phyloP scores from a whole-genome alignment of 2,329 filamentous ascomycete genomes.

The Tolypocladium tropicale region DNA sequence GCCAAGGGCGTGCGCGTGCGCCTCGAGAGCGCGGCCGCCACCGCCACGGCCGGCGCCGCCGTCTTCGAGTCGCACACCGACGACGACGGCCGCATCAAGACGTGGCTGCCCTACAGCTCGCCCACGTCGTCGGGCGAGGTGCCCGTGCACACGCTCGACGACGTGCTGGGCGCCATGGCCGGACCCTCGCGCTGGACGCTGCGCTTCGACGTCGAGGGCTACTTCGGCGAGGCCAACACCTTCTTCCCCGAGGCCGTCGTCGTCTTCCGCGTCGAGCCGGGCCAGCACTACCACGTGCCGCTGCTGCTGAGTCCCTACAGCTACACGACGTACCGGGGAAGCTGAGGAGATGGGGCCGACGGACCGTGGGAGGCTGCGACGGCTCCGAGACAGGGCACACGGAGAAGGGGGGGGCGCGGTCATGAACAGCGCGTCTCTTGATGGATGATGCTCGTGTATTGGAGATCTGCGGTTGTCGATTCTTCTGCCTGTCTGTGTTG shows the following conservation, averaged over 20 bases:
- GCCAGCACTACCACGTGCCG: conserved; percentile 71
- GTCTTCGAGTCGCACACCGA: conserved; percentile 61
- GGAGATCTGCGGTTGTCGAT: not conserved
- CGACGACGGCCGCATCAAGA: conserved; percentile 61
- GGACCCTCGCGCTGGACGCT: conserved; percentile 53
- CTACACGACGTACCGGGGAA: conserved; percentile 75
- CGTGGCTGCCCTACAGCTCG: conserved; percentile 53
- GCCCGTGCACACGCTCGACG: conserved; percentile 46
- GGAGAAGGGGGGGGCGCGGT: not conserved
- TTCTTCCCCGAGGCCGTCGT: conserved; percentile 53
- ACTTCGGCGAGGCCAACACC: conserved; percentile 54
- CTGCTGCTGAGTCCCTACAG: conserved; percentile 67
- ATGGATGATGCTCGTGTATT: not conserved
- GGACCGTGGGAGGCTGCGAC: too few species aligned
- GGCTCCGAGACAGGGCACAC: not conserved
- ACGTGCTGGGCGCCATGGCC: conserved; percentile 37
- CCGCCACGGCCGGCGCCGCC: conserved; percentile 19
- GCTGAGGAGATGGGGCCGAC: conserved; percentile 40
- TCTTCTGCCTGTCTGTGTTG: not conserved
- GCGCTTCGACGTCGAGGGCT: conserved; percentile 60
- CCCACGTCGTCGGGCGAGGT: conserved; percentile 42
- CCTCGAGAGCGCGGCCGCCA: conserved; percentile 37
- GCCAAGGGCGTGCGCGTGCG: conserved; percentile 56
- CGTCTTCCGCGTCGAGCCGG: conserved; percentile 39
- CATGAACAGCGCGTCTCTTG: not conserved